Evolutionary conservation across 768 basidiomycete genomes (phyloP).

Genomic region (Kwoniella botswanensis): DNA sequence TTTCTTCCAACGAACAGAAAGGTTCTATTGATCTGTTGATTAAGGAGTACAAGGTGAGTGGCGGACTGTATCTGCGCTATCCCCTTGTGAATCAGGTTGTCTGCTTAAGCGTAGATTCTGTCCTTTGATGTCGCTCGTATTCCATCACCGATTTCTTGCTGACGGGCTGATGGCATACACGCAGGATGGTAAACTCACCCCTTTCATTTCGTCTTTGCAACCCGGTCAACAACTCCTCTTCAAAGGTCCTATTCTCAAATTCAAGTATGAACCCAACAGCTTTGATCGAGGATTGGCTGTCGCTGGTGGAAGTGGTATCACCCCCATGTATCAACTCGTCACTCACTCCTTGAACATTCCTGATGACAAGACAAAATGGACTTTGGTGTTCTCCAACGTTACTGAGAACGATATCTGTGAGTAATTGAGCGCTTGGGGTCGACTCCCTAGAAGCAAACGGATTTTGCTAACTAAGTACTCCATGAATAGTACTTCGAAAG

Average conservation of each 20-base stretch:
- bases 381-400: constrained; percentile 86
- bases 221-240: constrained; percentile 74
- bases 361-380: constrained; percentile 95
- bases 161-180: constrained; percentile 54
- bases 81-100: neutral
- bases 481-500: constrained; percentile 51
- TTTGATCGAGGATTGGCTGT: constrained; percentile 81
- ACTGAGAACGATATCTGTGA: constrained; percentile 86
- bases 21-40: constrained; percentile 81
- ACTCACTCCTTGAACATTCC: constrained; percentile 68
- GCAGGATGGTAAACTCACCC: constrained; percentile 80
- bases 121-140: no score
- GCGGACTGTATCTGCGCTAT: neutral
- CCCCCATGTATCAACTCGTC: constrained; percentile 64
- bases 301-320: constrained; percentile 90
- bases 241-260: constrained; percentile 91
- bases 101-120: no score
- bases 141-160: no score
- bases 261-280: constrained; percentile 71
- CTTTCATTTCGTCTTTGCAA: constrained; percentile 76
- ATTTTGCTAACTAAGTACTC: neutral
- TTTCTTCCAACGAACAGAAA: constrained; percentile 73
- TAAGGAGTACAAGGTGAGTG: constrained; percentile 68
- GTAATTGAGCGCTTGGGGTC: constrained; percentile 58
- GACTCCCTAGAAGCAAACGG: neutral